Base-by-base conservation (phyloP, 257 asterid species). In the Scutellaria galericulata region DNA sequence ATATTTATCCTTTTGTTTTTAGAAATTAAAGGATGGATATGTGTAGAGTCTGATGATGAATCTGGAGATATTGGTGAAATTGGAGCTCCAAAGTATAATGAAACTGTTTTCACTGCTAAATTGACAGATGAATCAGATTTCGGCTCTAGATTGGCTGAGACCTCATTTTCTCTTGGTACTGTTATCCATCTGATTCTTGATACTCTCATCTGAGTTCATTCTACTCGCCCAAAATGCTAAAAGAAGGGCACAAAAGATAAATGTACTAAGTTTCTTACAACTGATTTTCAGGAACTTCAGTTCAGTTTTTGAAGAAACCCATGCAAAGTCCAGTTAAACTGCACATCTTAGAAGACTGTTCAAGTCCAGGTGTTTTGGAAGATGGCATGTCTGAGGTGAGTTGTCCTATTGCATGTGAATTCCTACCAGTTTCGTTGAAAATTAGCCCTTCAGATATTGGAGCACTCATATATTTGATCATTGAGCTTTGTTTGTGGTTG, bases 11-110 rank as follows among this genome's bases (percentile, higher is more conserved):
- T 55, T 44, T 56, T 71, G 50, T 79, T 61, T 31, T 67, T 71
- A 84, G 90, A 82, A 71, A 86, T 78, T 61, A 73, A 74, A 66
- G 75, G 80, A 80, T 70, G 79, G 71, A 88, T 90, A 78, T 78
- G 77, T 57, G 77, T 92, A 84, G 96, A 83, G 58, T 86, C 97
- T 63, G 98, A 92, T 62, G 76, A 79, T 18, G 96, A 87, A 74
- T 88, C 87, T 68, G 96, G 86, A 59, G 61, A 64, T 76, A 20
- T 71, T 44, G 77, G 69, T 35, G 75, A 63, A 59, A 13, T 8
- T 55, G 83, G 75, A 76, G 59, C 71, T 58, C 47, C 41, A 81
- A 79, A 81, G 80, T 54, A 55, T 66, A 78, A 73, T 31, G 79
- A 71, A 75, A 75, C 75, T 48, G 78, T n/a, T 65, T 76, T 79